phyloP scores from a whole-genome alignment of 768 basidiomycete species.

The Naganishia onofrii region DNA sequence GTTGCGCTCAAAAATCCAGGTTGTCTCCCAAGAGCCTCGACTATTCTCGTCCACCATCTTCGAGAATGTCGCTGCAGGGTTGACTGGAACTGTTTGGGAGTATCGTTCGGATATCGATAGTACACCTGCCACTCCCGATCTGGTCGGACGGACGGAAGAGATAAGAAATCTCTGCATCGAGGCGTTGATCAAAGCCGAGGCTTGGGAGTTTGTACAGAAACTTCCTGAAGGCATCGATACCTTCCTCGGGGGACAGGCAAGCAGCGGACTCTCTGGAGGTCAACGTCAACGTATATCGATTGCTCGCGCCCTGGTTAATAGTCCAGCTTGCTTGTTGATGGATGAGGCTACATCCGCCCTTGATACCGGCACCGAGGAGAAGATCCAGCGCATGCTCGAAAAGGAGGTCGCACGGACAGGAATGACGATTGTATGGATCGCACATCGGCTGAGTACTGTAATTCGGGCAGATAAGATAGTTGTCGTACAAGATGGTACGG shows the following conservation, averaged over 20 bases:
- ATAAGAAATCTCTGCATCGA: constrained; percentile 49
- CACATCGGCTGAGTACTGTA: constrained; percentile 41
- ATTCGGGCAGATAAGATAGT: constrained; percentile 36
- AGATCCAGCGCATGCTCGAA: constrained; percentile 33
- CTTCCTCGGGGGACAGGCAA: constrained; percentile 38
- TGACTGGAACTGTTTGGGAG: constrained; percentile 42
- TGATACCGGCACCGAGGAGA: constrained; percentile 36
- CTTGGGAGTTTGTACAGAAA: constrained; percentile 47
- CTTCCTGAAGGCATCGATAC: constrained; percentile 47
- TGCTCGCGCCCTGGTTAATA: background rate
- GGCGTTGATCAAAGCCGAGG: constrained; percentile 46
- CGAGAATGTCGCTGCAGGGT: constrained; percentile 49
- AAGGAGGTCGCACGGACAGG: constrained; percentile 22
- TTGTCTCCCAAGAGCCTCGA: constrained; percentile 45
- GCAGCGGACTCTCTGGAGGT: no score
- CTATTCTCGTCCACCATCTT: constrained; percentile 45
- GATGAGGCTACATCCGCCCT: constrained; percentile 45
- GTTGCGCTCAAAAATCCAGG: constrained; percentile 39
- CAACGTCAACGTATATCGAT: no score
- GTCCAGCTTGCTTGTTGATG: constrained; percentile 31
- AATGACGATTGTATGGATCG: constrained; percentile 39
- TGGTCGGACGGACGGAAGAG: background rate
- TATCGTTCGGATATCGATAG: no score
- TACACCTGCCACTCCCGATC: no score
- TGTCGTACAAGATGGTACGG: constrained; percentile 40